Conservation (phyloP, 129 eudicot genomes). For the Heracleum sosnowskyi region DNA sequence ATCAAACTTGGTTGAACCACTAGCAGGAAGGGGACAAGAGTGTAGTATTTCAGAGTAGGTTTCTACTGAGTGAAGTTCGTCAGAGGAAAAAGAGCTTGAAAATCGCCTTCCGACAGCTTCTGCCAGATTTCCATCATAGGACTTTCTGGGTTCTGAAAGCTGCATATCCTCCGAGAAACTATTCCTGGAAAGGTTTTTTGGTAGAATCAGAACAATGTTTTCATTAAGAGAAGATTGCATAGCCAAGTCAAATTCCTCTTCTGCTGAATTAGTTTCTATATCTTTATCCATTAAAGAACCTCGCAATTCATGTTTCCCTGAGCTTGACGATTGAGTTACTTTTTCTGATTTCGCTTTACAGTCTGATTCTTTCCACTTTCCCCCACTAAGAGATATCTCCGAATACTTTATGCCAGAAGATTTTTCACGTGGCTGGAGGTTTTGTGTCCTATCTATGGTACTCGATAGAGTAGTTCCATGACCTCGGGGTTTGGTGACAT, state of each 20-base stretch:
- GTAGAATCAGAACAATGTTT: slow-evolving; percentile 33
- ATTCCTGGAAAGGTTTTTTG: slow-evolving; percentile 22
- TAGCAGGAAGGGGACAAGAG: slow-evolving; percentile 64
- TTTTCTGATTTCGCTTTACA: slow-evolving; percentile 19
- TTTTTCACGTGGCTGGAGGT: neutral
- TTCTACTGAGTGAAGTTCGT: slow-evolving; percentile 31
- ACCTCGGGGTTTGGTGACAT: slow-evolving; percentile 26
- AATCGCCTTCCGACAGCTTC: slow-evolving; percentile 31
- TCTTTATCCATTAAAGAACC: slow-evolving; percentile 8
- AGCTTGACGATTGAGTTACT: slow-evolving; percentile 26
- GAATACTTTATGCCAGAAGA: slow-evolving; percentile 10
- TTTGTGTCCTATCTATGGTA: neutral
- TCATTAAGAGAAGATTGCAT: slow-evolving; percentile 16
- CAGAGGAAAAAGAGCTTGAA: slow-evolving; percentile 48
- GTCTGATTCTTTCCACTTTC: slow-evolving; percentile 22
- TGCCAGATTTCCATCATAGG: slow-evolving; percentile 33
- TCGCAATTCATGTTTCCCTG: neutral
- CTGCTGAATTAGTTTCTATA: slow-evolving; percentile 9
- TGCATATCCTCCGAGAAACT: slow-evolving; percentile 23
- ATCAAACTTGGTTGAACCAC: slow-evolving; percentile 15
- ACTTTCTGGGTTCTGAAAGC: slow-evolving; percentile 27
- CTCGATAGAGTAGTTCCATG: slow-evolving; percentile 18
- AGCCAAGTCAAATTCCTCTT: slow-evolving; percentile 20
- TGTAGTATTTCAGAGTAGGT: slow-evolving; percentile 44
- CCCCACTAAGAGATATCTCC: slow-evolving; percentile 15